Evolutionary conservation across 139 green algal genomes (phyloP), one percentile per base, ranked within the genome.

Genomic region (Chlamydomonas sphaeroides): DNA sequence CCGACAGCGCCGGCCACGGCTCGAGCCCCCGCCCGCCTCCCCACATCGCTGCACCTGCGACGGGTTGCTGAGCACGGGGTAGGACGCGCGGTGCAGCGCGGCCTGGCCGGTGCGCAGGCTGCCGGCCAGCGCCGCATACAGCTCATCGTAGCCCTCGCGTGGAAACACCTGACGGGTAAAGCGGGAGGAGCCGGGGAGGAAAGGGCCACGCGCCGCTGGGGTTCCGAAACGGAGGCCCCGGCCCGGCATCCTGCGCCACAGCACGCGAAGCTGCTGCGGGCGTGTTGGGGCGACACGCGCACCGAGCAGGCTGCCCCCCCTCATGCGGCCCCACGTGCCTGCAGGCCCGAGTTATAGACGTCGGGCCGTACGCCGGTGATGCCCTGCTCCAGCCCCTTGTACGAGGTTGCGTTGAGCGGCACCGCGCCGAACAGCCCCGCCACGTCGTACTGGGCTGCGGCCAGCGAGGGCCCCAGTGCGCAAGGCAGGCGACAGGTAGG

Each of bases 151-250:
- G 10, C 33, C 84, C 17, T 69, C 68, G 3, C 25, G 36, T 1
- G 84, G 84, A 28, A 88, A 88, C 11, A 88, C 84, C 84, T 88
- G 84, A 15, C 17, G 30, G 42, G 35, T n/a, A n/a, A n/a, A n/a
- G n/a, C 14, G 45, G 45, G 45, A 53, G 45, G 45, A 53, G 45
- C n/a, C n/a, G n/a, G n/a, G 45, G 45, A 53, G 45, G 14, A 53
- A 53, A 53, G 14, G 45, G 45, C 45, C 11, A 53, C n/a, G n/a
- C n/a, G n/a, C n/a, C n/a, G n/a, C n/a, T n/a, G n/a, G n/a, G n/a
- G n/a, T n/a, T n/a, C n/a, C n/a, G n/a, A n/a, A n/a, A n/a, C n/a
- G n/a, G n/a, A n/a, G n/a, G n/a, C n/a, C n/a, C n/a, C n/a, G n/a
- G n/a, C n/a, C n/a, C n/a, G n/a, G n/a, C n/a, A n/a, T n/a, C n/a